Evolutionary conservation across 768 basidiomycete species (phyloP).

Genomic region (Lactarius hengduanensis): DNA sequence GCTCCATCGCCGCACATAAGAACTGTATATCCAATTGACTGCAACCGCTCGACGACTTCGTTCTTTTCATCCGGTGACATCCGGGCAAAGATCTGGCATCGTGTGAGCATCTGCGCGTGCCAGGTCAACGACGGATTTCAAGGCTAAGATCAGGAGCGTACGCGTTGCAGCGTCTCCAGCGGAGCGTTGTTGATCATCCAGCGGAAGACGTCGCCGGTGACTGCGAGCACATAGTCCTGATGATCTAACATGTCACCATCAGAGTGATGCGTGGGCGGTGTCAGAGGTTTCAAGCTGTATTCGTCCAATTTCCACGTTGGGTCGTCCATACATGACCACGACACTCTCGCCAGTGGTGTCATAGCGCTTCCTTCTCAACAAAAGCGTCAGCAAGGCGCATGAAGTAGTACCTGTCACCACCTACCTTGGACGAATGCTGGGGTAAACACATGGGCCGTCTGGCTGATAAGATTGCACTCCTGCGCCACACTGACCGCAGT

Average conservation of each 20-base stretch:
- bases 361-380: conserved; percentile 48
- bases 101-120: conserved; percentile 82
- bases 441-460: conserved; percentile 84
- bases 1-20: conserved; percentile 99
- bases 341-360: conserved; percentile 59
- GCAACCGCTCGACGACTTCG: conserved; percentile 93
- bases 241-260: conserved; percentile 71
- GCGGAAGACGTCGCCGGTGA: conserved; percentile 94
- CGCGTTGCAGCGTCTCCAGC: conserved; percentile 89
- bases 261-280: conserved; percentile 67
- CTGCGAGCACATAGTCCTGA: conserved; percentile 86
- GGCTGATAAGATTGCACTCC: conserved; percentile 87
- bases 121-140: conserved; percentile 6
- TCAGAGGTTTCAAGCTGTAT: conserved; percentile 80
- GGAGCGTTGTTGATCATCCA: conserved; percentile 98
- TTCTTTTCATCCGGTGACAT: conserved; percentile 99
- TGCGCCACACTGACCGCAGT: conserved; percentile 97
- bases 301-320: conserved; percentile 78
- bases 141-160: conserved; percentile 39
- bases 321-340: conserved; percentile 95
- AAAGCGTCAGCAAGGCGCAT: neutral
- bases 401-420: conserved; percentile 12
- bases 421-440: conserved; percentile 76
- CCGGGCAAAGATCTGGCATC: conserved; percentile 92
- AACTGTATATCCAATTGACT: conserved; percentile 91